phyloP scores from a whole-genome alignment of 1,284 basidiomycete species.

The Boletus semigastroideus region DNA sequence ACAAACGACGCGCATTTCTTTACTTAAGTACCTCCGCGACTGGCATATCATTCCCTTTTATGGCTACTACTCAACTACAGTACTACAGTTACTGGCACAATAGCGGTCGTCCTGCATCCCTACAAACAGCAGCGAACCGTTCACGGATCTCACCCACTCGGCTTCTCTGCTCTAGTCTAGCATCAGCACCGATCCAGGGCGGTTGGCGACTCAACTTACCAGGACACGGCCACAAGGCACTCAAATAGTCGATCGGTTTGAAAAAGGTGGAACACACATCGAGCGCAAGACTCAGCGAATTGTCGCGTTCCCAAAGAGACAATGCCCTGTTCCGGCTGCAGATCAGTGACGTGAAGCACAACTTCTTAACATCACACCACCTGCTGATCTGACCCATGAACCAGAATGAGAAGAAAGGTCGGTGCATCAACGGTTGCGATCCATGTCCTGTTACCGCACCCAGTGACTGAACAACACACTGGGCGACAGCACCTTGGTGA shows the following conservation, averaged over 20 bases:
- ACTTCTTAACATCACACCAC: slow-evolving; percentile 36
- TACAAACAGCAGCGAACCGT: slow-evolving; percentile 49
- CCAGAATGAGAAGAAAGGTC: slow-evolving; percentile 76
- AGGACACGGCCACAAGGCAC: slow-evolving; percentile 64
- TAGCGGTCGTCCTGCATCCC: slow-evolving; percentile 43
- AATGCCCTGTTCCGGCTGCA: slow-evolving; percentile 45
- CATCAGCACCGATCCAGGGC: not conserved
- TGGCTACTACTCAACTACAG: slow-evolving; percentile 4
- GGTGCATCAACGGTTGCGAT: slow-evolving; percentile 49
- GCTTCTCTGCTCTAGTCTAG: slow-evolving; percentile 48
- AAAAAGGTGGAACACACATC: slow-evolving; percentile 65
- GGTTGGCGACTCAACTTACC: slow-evolving; percentile 40
- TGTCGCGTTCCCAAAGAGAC: slow-evolving; percentile 62
- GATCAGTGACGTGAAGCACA: slow-evolving; percentile 7
- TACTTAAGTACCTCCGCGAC: slow-evolving; percentile 22
- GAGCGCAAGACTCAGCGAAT: slow-evolving; percentile 58
- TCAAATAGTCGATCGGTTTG: slow-evolving; percentile 63
- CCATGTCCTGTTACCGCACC: slow-evolving; percentile 62
- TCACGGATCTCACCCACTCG: slow-evolving; percentile 49
- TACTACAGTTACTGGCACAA: no score
- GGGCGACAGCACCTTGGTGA: slow-evolving; percentile 62
- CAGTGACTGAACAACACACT: slow-evolving; percentile 58
- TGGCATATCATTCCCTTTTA: slow-evolving; percentile 25
- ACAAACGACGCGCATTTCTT: slow-evolving; percentile 16
- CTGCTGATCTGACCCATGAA: slow-evolving; percentile 72